A percentile compares a stretch with the other conserved stretches of the same genome.
Conservation (phyloP, 2,329 filamentous ascomycete genomes). For the Beauveria asiatica region DNA sequence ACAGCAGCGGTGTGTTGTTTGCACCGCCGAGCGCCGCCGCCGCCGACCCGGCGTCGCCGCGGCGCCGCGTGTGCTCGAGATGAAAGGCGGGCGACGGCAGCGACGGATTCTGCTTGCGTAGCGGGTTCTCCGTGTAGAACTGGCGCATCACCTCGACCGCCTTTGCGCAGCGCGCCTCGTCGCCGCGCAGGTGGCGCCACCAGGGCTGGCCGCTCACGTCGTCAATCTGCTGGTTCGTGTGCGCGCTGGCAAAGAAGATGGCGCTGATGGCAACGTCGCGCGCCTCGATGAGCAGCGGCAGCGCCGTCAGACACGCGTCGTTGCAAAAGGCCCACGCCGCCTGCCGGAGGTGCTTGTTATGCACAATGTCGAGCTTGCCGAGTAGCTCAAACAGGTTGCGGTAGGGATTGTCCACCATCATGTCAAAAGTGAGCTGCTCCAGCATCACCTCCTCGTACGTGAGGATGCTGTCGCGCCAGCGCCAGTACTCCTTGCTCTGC, state of each 20-base stretch:
- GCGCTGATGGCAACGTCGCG: conserved; percentile 76
- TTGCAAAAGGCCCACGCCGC: conserved; percentile 91
- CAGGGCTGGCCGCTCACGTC: conserved; percentile 70
- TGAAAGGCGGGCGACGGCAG: conserved; percentile 46
- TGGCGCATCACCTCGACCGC: conserved; percentile 71
- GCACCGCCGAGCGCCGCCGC: neutral
- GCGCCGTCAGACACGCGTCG: conserved; percentile 74
- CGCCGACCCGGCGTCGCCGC: conserved; percentile 36
- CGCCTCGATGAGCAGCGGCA: conserved; percentile 74
- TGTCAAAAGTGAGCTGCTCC: conserved; percentile 86
- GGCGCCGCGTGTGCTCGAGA: conserved; percentile 47
- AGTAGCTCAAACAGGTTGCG: conserved; percentile 75
- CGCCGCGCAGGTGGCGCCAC: conserved; percentile 75
- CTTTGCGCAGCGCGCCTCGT: conserved; percentile 58
- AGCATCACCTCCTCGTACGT: conserved; percentile 89
- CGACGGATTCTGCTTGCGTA: conserved; percentile 47
- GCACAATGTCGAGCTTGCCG: conserved; percentile 60
- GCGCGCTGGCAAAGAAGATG: conserved; percentile 76
- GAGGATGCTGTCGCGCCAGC: conserved; percentile 90
- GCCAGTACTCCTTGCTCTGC: conserved; percentile 97
- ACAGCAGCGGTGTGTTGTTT: conserved; percentile 30
- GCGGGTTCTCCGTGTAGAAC: conserved; percentile 57
- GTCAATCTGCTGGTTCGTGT: conserved; percentile 66
- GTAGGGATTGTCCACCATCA: conserved; percentile 85
- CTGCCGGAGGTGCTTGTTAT: conserved; percentile 76